Evolutionary conservation across 192 early-diverging fungal genomes (phyloP), one percentile per base, ranked within the genome.

Genomic region (Gamsiella multidivaricata): DNA sequence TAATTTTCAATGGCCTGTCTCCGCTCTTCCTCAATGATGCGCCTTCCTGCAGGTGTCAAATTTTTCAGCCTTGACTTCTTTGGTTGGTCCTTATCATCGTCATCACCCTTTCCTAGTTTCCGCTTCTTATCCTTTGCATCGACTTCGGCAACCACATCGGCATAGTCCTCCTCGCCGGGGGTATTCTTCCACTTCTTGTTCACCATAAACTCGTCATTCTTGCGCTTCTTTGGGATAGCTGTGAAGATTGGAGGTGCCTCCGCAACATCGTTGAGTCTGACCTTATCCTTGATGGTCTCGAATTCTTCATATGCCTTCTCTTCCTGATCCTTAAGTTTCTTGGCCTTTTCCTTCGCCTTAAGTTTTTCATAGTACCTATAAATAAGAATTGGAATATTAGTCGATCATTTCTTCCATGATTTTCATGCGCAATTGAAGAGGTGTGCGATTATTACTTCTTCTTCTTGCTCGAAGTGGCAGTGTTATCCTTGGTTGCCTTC

Each of bases 191-290:
- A 74, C 65, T 82, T 66, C 69, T 82, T 66, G 64, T 82, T 83
- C 14, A 66, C 74, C 65, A 69, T 69, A 47, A 69, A 69, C n/a
- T 78, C 74, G 28, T 75, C 70, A n/a, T 71, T 71, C 23, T 75
- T 80, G 61, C 84, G 75, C 42, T 75, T 83, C 37, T 87, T 84
- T 39, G 82, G 82, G 10, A 85, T 20, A 10, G 81, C 65, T 31
- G 71, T 86, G 20, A 89, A 41, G 0, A 53, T 68, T 2, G 88
- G 88, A 25, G 88, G 88, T 45, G 88, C 88, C 33, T 86, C 71
- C 0, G 74, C 88, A 14, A 87, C 80, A 34, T 89, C 88, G 55
- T 85, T 85, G 29, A 89, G 84, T 36, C 80, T 74, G 14, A 89
- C 73, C 23, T 81, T 73, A 51, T 89, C 88, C 43, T 83, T 43